These are phyloP conservation scores for Xylaria sp. DNA, from an alignment of 2,329 filamentous ascomycete genomes.

Conservation along the genomic window DNA sequence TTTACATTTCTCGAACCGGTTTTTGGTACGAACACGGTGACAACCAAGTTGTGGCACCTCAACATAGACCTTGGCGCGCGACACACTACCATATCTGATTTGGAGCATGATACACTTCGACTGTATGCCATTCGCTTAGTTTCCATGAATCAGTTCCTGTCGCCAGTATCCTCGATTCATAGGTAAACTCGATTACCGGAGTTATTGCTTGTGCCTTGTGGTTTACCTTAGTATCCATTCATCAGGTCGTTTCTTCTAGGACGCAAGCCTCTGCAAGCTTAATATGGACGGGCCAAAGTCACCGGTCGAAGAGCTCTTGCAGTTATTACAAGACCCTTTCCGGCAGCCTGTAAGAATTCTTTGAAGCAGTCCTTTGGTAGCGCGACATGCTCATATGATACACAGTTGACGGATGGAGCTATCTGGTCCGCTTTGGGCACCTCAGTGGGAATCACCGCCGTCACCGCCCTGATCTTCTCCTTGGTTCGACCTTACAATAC, in stretches of 20 bases:
- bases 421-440: constrained; percentile 80
- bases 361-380: neutral
- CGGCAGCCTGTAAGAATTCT: constrained; percentile 49
- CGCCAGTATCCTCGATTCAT: neutral
- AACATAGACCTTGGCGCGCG: neutral
- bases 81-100: neutral
- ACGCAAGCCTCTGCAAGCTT: neutral
- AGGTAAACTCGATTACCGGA: neutral
- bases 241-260: neutral
- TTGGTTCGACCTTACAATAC: constrained; percentile 89
- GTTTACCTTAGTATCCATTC: neutral
- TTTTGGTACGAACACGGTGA: neutral
- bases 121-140: neutral
- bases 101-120: neutral
- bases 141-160: neutral
- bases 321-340: constrained; percentile 58
- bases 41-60: neutral
- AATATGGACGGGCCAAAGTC: constrained; percentile 10
- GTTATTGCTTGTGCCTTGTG: neutral
- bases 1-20: neutral
- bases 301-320: constrained; percentile 50
- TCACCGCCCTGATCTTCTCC: constrained; percentile 82
- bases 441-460: constrained; percentile 74
- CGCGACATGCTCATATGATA: constrained; percentile 11
- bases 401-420: constrained; percentile 59